Percentiles rank a stretch among this genome's conserved stretches.
phyloP scores from a whole-genome alignment of 176 grass and related monocot species.

The Lolium rigidum region DNA sequence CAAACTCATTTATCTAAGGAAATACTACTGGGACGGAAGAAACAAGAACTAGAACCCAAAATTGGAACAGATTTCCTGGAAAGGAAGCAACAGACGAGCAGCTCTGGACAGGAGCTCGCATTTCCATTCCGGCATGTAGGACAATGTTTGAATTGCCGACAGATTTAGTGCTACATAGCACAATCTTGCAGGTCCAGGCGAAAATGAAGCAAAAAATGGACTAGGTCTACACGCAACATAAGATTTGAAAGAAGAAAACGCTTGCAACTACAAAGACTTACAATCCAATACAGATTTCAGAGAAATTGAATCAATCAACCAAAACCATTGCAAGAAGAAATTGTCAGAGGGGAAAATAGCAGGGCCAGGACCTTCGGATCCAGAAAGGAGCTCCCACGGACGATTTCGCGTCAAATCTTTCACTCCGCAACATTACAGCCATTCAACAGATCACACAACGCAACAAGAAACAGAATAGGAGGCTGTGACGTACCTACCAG shows the following conservation, averaged over 20 bases:
- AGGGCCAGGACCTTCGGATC: constrained; percentile 2
- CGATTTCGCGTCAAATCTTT: constrained; percentile 15
- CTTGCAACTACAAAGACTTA: background rate
- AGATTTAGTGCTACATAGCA: constrained; percentile 17
- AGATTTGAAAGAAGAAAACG: background rate
- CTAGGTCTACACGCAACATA: background rate
- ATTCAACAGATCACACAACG: background rate
- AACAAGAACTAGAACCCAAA: constrained; percentile 34
- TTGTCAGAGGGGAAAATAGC: background rate
- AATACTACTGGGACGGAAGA: constrained; percentile 12
- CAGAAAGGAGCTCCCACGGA: background rate
- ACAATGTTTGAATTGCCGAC: constrained; percentile 9
- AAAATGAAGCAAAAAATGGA: constrained; percentile 13
- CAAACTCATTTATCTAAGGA: constrained; percentile 20
- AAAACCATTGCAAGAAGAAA: constrained; percentile 26
- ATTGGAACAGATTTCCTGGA: constrained; percentile 30
- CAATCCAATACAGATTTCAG: background rate
- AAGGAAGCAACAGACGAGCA: background rate
- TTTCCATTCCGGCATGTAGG: constrained; percentile 28
- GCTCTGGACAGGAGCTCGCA: constrained; percentile 16
- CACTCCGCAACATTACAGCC: background rate
- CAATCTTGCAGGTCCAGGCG: constrained; percentile 22
- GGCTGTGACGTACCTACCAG: constrained; percentile 36
- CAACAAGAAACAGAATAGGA: constrained; percentile 6
- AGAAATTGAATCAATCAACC: constrained; percentile 2